Percentiles rank a stretch among this genome's conserved stretches.
phyloP scores from a whole-genome alignment of 179 eudicot species.

The Beta lomatogona region DNA sequence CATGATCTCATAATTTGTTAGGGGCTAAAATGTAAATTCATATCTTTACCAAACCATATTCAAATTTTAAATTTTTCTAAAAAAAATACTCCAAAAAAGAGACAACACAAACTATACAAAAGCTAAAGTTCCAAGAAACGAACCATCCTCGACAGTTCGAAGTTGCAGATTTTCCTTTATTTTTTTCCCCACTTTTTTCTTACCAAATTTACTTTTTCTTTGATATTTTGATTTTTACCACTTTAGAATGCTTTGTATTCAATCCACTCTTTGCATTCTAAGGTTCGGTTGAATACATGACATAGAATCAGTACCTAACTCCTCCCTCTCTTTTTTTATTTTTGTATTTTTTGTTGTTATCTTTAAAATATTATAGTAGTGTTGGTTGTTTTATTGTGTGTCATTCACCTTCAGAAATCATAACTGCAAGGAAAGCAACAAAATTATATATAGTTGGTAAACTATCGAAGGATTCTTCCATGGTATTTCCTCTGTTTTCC shows the following conservation, averaged over 20 bases:
- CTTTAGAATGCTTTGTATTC: conserved; percentile 27
- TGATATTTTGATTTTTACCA: background rate
- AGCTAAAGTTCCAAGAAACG: conserved; percentile 26
- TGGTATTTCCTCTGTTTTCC: conserved; percentile 23
- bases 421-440: conserved; percentile 21
- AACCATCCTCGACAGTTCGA: conserved; percentile 38
- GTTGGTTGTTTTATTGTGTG: background rate
- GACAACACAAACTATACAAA: background rate
- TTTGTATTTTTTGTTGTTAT: background rate
- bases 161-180: conserved; percentile 5
- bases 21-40: background rate
- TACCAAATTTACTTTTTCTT: background rate
- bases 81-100: background rate
- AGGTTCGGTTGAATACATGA: background rate
- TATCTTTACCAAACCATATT: background rate
- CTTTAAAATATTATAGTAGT: too few species aligned
- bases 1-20: too few species aligned
- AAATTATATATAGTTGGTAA: conserved; percentile 5
- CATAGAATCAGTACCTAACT: conserved; percentile 9
- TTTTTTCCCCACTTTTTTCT: background rate
- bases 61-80: background rate
- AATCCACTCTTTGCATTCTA: conserved; percentile 23
- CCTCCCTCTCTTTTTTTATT: background rate
- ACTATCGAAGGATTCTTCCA: conserved; percentile 7
- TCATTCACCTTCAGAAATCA: conserved; percentile 7